phyloP scores from a whole-genome alignment of 495 filamentous ascomycete species.

The Physcia stellaris region DNA sequence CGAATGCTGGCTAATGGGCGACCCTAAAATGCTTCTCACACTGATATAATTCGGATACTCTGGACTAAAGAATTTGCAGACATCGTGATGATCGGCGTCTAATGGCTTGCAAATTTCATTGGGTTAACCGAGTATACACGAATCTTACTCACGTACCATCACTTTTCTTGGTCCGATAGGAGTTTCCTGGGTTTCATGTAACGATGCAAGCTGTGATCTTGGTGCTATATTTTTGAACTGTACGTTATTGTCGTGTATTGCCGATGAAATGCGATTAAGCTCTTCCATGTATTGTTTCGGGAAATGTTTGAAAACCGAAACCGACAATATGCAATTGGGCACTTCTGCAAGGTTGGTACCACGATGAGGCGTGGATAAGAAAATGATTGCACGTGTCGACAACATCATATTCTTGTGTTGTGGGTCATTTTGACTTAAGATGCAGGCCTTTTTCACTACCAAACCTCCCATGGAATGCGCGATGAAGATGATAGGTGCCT shows the following conservation, averaged over 20 bases:
- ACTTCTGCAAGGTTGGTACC: background rate
- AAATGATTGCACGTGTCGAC: background rate
- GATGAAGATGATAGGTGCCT: too few species aligned
- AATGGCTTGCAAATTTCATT: slow-evolving; percentile 25
- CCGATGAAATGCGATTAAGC: slow-evolving; percentile 19
- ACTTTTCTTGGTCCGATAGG: slow-evolving; percentile 15
- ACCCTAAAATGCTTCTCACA: slow-evolving; percentile 25
- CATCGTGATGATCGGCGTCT: slow-evolving; percentile 30
- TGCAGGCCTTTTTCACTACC: background rate
- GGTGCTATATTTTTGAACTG: slow-evolving; percentile 25
- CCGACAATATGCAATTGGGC: background rate
- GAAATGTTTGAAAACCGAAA: slow-evolving; percentile 1
- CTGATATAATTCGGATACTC: slow-evolving; percentile 27
- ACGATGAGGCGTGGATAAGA: slow-evolving; percentile 1
- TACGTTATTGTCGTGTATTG: slow-evolving; percentile 30
- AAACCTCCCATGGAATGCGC: background rate
- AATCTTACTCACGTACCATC: slow-evolving; percentile 23
- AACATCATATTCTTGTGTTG: background rate
- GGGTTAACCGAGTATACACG: slow-evolving; percentile 27
- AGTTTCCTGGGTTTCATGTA: slow-evolving; percentile 31
- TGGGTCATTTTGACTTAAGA: background rate
- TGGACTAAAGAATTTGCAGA: slow-evolving; percentile 31
- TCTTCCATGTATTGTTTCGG: slow-evolving; percentile 28
- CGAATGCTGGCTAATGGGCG: too few species aligned
- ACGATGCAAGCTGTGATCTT: slow-evolving; percentile 25